Evolutionary conservation across 179 eudicot genomes (phyloP), one percentile per base, ranked within the genome.

Genomic region (Corrigiola litoralis): DNA sequence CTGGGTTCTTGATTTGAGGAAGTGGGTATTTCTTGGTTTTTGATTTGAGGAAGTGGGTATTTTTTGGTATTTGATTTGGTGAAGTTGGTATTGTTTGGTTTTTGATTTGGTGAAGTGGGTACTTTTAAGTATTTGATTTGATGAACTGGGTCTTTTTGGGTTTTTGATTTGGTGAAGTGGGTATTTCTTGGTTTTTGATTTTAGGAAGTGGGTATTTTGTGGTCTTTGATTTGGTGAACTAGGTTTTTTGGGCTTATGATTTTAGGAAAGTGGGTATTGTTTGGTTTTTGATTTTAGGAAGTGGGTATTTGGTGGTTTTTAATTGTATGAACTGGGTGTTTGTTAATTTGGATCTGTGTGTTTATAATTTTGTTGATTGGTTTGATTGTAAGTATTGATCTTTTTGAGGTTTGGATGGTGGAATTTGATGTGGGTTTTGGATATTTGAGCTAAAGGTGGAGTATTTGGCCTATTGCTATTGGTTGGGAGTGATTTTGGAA

Each of bases 81-180:
- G 82, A 82, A 55, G 21, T 31, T 31, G 1, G 31, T 32, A 16
- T 1, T 81, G 81, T 79, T 61, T 34, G 58, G 44, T 20, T 79
- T 72, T 63, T 4, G 36, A 27, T 28, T 21, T 45, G 49, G 0
- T 23, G 25, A 49, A 49, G 54, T 49, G 23, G 23, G 3, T 7
- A 48, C 10, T 31, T 66, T 40, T 58, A 28, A 20, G 10, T 21
- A 11, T 57, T 21, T 64, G 47, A 20, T 41, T 67, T 41, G 61
- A 10, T 21, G 63, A 59, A 66, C 65, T 75, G 69, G 72, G 69
- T 38, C 47, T 59, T 46, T 16, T 27, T 32, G 32, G 2, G 28
- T 63, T 8, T 66, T 1, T 13, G 29, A 10, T 46, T 59, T 61
- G 68, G 23, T 40, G 10, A 5, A 45, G 12, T 54, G 16, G 49